Percentiles rank a stretch among this genome's conserved stretches.
Evolutionary conservation across 345 rosid genomes (phyloP).

Genomic region (Raphanus raphanistrum): DNA sequence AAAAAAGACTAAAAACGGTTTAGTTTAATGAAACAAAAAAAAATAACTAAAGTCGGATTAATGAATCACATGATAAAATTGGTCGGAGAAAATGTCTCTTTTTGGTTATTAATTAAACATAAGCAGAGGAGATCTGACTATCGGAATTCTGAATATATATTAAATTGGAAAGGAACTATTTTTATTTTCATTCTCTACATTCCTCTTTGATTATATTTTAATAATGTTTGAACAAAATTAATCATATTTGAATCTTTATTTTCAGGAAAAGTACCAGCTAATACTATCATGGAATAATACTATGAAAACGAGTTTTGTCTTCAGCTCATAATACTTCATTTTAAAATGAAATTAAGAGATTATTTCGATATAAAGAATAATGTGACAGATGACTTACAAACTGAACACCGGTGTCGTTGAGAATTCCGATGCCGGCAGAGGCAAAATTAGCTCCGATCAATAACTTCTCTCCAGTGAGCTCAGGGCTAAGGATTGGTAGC

Average conservation of each 20-base stretch:
- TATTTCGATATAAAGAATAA: not conserved
- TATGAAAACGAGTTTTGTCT: not conserved
- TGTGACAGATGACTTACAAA: slow-evolving; percentile 28
- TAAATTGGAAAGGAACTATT: not conserved
- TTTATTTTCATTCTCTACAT: not conserved
- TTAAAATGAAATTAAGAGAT: not conserved
- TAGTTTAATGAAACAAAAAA: not conserved
- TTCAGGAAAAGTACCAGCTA: not conserved
- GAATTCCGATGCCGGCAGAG: slow-evolving; percentile 76
- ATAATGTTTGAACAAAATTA: not conserved
- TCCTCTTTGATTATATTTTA: not conserved
- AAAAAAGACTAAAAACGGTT: not conserved
- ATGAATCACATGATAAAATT: not conserved
- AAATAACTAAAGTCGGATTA: not conserved
- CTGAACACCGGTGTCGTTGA: slow-evolving; percentile 43
- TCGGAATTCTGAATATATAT: not conserved
- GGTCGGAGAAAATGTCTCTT: not conserved
- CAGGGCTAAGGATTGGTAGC: slow-evolving; percentile 75
- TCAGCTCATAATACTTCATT: not conserved
- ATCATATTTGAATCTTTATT: not conserved
- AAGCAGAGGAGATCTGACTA: not conserved
- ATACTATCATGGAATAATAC: not conserved
- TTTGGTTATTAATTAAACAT: not conserved
- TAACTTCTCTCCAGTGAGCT: slow-evolving; percentile 52
- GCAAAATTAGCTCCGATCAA: slow-evolving; percentile 86